Percentiles rank a stretch among this genome's conserved stretches.
These are phyloP conservation scores for Dioszegia crocea DNA, from an alignment of 768 basidiomycete species.

Conservation along the genomic window DNA sequence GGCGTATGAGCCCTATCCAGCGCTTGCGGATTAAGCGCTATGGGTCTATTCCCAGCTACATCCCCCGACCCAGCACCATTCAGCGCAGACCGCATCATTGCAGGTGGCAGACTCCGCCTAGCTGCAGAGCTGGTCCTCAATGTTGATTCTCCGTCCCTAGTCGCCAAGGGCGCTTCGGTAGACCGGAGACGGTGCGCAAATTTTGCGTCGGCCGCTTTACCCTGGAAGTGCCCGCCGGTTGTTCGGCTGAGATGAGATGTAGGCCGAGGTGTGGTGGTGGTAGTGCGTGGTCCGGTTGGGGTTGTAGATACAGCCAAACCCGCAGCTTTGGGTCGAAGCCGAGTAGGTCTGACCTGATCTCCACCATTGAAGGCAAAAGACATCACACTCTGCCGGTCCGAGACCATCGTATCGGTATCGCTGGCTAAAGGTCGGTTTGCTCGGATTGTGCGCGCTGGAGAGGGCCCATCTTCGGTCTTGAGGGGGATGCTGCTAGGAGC, in stretches of 20 bases:
- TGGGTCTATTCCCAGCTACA: not conserved
- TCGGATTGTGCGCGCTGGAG: conserved; percentile 62
- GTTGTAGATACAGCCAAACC: not conserved
- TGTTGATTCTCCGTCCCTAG: conserved; percentile 8
- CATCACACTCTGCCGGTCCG: conserved; percentile 41
- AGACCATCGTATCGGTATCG: conserved; percentile 33
- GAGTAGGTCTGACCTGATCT: conserved; percentile 33
- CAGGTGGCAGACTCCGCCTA: conserved; percentile 33
- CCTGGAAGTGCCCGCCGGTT: conserved; percentile 42
- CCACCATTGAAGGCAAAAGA: conserved; percentile 42
- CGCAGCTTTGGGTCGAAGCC: conserved; percentile 6
- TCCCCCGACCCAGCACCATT: not conserved
- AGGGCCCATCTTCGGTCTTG: conserved; percentile 64
- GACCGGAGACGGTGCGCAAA: conserved; percentile 79
- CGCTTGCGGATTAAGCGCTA: not conserved
- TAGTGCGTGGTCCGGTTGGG: not conserved
- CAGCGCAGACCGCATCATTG: conserved; percentile 15
- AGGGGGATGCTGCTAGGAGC: conserved; percentile 51
- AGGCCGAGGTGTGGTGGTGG: not conserved
- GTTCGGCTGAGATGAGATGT: conserved; percentile 47
- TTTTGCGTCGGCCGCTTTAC: conserved; percentile 63
- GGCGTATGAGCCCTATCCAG: conserved; percentile 2
- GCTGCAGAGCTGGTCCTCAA: conserved; percentile 16
- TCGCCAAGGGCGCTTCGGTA: conserved; percentile 30
- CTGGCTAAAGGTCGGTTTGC: conserved; percentile 67